Evolutionary conservation across 2,329 filamentous ascomycete species (phyloP).

Genomic region (Rosellinia necatrix): DNA sequence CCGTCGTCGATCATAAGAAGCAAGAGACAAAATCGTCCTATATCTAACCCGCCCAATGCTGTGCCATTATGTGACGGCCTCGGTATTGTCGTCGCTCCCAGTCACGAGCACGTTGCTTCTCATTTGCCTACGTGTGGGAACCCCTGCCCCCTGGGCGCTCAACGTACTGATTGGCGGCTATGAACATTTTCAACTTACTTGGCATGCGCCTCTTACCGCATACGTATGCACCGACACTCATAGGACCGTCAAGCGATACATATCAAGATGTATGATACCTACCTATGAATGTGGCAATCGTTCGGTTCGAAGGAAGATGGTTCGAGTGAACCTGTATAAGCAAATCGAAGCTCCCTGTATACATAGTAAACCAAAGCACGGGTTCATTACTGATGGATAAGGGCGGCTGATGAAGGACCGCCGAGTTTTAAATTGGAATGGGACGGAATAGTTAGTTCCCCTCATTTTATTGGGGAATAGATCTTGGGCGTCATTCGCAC

Average conservation of each 20-base stretch:
- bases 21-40: not conserved
- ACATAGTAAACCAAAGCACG: no score
- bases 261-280: not conserved
- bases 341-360: no score
- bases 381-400: no score
- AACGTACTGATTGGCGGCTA: not conserved
- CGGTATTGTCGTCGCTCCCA: not conserved
- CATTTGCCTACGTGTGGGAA: not conserved
- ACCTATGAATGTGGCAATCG: no score
- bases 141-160: no score
- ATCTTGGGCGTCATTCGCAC: not conserved
- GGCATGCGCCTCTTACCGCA: slow-evolving; percentile 2
- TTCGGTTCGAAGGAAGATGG: no score
- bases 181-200: not conserved
- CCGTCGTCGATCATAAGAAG: no score
- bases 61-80: not conserved
- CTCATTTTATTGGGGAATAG: not conserved
- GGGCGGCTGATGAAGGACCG: not conserved
- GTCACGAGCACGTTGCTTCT: not conserved
- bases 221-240: not conserved
- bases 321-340: no score
- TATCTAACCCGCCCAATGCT: not conserved
- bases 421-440: not conserved
- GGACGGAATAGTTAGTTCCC: not conserved
- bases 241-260: not conserved